Conservation (phyloP, 805 yeast species). For the Cyberlindnera saturnus region DNA sequence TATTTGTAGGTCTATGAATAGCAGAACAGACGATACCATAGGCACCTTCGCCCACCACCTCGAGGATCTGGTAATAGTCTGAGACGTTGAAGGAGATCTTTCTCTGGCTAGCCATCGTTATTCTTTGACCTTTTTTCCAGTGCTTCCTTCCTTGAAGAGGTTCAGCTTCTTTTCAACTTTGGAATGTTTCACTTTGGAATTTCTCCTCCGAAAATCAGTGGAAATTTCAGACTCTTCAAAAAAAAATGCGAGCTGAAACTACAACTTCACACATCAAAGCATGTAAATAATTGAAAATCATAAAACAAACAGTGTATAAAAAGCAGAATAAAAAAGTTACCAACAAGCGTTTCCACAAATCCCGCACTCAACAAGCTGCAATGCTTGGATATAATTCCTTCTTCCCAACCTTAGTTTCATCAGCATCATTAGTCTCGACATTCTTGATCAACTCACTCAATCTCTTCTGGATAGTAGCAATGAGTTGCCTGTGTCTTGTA, state of each 20-base stretch:
- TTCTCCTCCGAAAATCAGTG: neutral
- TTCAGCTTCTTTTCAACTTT: too few species aligned
- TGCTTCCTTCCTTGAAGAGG: too few species aligned
- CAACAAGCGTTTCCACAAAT: neutral
- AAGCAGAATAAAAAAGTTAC: neutral
- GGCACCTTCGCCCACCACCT: constrained; percentile 74
- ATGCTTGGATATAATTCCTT: constrained; percentile 18
- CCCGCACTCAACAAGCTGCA: constrained; percentile 9
- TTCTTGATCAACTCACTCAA: constrained; percentile 10
- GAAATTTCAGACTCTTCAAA: neutral
- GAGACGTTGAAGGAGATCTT: constrained; percentile 59
- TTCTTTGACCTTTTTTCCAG: too few species aligned
- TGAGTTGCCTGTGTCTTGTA: constrained; percentile 16
- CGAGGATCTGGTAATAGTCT: constrained; percentile 51
- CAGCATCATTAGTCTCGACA: constrained; percentile 2
- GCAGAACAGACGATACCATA: constrained; percentile 77
- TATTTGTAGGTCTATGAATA: constrained; percentile 50
- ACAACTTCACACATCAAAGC: too few species aligned
- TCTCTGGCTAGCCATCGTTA: constrained; percentile 21
- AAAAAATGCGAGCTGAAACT: too few species aligned
- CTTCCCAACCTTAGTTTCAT: constrained; percentile 1
- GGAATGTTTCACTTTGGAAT: constrained; percentile 1
- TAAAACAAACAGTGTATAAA: neutral
- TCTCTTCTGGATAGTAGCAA: constrained; percentile 14
- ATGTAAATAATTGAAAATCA: too few species aligned